Evolutionary conservation across 169 alveolate genomes (phyloP).

Genomic region (Babesia caballi): DNA sequence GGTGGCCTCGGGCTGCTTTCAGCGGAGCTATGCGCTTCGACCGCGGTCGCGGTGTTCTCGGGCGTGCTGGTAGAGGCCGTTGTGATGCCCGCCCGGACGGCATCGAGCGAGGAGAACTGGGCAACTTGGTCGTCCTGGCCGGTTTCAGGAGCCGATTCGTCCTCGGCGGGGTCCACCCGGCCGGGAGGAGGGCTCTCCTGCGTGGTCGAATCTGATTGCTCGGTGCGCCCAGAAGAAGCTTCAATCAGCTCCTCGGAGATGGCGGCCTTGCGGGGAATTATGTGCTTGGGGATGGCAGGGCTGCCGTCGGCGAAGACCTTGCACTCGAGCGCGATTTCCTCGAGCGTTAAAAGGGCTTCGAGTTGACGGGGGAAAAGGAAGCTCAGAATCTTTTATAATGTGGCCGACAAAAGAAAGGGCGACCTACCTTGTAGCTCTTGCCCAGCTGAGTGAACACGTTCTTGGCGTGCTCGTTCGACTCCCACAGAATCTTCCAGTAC

Average conservation of each 20-base stretch:
- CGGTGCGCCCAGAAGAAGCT: no score
- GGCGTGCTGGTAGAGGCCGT: not conserved
- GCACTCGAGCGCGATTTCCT: conserved; percentile 58
- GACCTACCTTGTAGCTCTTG: conserved; percentile 44
- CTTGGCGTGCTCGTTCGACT: conserved; percentile 64
- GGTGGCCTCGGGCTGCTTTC: not conserved
- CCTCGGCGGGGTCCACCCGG: not conserved
- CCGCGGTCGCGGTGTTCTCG: not conserved
- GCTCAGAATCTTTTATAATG: conserved; percentile 4
- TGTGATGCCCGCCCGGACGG: not conserved
- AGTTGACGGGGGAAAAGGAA: conserved; percentile 59
- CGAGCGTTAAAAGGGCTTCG: conserved; percentile 63
- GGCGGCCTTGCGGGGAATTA: not conserved
- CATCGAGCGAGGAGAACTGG: not conserved
- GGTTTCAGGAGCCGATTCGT: not conserved
- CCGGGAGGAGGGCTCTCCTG: not conserved
- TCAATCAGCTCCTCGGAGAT: no score
- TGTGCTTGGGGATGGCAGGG: not conserved
- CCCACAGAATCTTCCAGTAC: conserved; percentile 69
- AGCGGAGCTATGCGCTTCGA: not conserved
- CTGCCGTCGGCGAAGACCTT: not conserved
- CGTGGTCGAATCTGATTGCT: no score
- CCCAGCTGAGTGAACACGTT: conserved; percentile 58
- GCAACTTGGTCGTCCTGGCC: not conserved
- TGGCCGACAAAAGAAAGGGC: not conserved